Evolutionary conservation across 192 early-diverging fungal species (phyloP).

Genomic region (Pecoramyces ruminantium): DNA sequence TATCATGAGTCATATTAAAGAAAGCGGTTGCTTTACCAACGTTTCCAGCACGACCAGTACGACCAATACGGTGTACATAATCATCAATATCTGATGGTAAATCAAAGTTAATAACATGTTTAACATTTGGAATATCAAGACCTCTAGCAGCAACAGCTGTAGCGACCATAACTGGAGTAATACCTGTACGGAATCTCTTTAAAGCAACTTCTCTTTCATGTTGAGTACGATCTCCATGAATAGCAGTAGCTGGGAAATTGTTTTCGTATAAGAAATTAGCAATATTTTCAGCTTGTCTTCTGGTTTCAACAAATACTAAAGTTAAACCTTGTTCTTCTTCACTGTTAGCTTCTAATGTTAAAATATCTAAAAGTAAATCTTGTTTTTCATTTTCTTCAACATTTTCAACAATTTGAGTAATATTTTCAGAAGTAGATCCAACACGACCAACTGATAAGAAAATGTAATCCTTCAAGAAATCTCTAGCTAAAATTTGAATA

Average conservation of each 20-base stretch:
- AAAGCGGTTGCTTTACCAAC: slow-evolving; percentile 81
- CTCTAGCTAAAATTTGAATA: slow-evolving; percentile 79
- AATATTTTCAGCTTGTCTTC: slow-evolving; percentile 79
- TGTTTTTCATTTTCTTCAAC: slow-evolving; percentile 91
- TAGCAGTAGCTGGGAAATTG: slow-evolving; percentile 80
- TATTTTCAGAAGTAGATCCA: slow-evolving; percentile 43
- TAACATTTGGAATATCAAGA: slow-evolving; percentile 87
- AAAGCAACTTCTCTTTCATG: slow-evolving; percentile 86
- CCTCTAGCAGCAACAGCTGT: slow-evolving; percentile 96
- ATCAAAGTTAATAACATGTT: slow-evolving; percentile 86
- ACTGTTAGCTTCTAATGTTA: slow-evolving; percentile 49
- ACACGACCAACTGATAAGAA: slow-evolving; percentile 85
- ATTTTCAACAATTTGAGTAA: slow-evolving; percentile 67
- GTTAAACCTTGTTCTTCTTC: slow-evolving; percentile 33
- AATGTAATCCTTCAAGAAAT: slow-evolving; percentile 66
- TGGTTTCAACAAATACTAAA: slow-evolving; percentile 94
- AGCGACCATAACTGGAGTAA: slow-evolving; percentile 68
- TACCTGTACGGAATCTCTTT: slow-evolving; percentile 66
- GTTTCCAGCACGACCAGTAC: slow-evolving; percentile 95
- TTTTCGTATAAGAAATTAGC: slow-evolving; percentile 57
- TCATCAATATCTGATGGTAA: slow-evolving; percentile 92
- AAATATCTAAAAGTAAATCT: slow-evolving; percentile 71
- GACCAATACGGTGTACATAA: slow-evolving; percentile 91
- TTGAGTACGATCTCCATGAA: slow-evolving; percentile 93
- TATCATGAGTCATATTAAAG: slow-evolving; percentile 84